Conservation (phyloP, 2,329 filamentous ascomycete genomes). For the Alternaria panax region DNA sequence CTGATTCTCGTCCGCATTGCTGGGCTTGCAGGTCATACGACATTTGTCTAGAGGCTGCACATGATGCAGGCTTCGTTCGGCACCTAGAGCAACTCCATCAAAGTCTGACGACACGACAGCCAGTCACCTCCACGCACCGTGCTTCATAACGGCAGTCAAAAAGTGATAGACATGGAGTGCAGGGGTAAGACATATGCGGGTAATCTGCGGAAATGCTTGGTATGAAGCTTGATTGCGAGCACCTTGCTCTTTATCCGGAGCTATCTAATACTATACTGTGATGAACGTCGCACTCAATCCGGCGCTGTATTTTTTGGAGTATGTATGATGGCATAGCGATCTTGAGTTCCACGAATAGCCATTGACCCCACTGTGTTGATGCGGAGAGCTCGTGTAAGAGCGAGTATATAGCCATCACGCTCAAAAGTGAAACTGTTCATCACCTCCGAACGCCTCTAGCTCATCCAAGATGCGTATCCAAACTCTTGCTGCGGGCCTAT, state of each 20-base stretch:
- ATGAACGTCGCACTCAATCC: neutral
- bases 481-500: slow-evolving; percentile 20
- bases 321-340: neutral
- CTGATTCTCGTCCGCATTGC: neutral
- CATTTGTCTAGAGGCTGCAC: neutral
- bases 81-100: neutral
- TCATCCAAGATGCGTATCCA: slow-evolving; percentile 23
- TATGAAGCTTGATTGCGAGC: slow-evolving; percentile 35
- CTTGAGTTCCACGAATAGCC: neutral
- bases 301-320: neutral
- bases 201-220: slow-evolving; percentile 29
- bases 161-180: slow-evolving; percentile 12
- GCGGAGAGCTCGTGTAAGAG: neutral
- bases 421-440: too few relatives aligned
- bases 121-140: neutral
- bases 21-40: neutral
- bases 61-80: neutral
- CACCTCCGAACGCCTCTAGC: neutral
- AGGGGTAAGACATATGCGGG: slow-evolving; percentile 20
- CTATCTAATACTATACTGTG: neutral
- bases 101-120: neutral
- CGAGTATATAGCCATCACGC: neutral
- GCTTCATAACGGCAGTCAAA: neutral
- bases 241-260: slow-evolving; percentile 8
- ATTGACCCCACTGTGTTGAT: neutral